Evolutionary conservation across 257 asterid species (phyloP), one percentile per base, ranked within the genome.

Genomic region (Misopates orontium): DNA sequence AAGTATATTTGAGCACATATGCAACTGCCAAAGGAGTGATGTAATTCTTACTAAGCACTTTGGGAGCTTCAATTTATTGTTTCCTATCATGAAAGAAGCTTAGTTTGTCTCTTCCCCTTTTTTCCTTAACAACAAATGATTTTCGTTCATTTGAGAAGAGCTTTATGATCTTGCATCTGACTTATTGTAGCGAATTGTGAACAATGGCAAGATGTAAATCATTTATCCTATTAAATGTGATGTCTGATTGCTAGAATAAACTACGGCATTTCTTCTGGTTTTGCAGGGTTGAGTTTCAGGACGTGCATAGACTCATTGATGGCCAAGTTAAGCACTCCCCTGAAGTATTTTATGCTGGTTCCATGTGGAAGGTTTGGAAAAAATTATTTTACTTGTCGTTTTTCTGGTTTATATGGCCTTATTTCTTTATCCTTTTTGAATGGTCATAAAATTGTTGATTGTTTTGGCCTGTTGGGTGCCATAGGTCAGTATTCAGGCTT

Each of bases 321-420:
- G 96, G 99, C 67, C 97, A 90, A 80, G 97, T 93, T 67, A 90
- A 88, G 81, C 96, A 86, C 79, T 90, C 97, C 57, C 83, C 89
- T 42, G 97, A 93, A 79, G 86, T 84, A 67, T 93, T 87, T 75
- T 93, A 93, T 81, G 96, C 97, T 6, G 99, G 99, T 73, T 93
- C 97, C 71, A 64, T 84, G 81, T 93, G 99, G 99, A 93, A 90
- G 96, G 99, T 93, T 60, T 56, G 74, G 49, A 72, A 67, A n/a
- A 48, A 45, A 66, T 41, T 52, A 36, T 7, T 10, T 32, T 0
- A n/a, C 56, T 56, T 49, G 42, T 71, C 49, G 66, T 28, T 42
- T 25, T 40, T 23, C 22, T 24, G 18, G 2, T 36, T 16, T 20
- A n/a, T 31, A 53, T 28, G 51, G 40, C 41, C 36, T 44, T 56